A percentile compares a stretch with the other conserved stretches of the same genome.
Evolutionary conservation across 2,329 filamentous ascomycete genomes (phyloP).

Genomic region (Phaeosphaeriaceae sp.): DNA sequence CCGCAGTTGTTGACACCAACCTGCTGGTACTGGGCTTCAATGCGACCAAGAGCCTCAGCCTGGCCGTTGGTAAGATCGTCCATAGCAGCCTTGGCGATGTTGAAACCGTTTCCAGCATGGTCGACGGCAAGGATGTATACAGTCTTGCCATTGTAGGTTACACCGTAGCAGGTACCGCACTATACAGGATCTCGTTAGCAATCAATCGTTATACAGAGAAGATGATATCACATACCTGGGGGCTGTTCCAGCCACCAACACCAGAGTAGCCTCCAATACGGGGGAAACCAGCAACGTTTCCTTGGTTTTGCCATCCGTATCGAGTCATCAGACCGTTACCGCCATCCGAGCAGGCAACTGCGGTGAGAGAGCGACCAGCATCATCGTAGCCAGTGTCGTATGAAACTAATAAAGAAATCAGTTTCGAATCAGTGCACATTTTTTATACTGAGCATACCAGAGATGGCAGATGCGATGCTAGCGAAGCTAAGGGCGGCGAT

Average conservation of each 20-base stretch:
- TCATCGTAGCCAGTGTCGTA: conserved; percentile 77
- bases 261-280: conserved; percentile 58
- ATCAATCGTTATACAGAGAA: neutral
- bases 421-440: neutral
- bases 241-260: conserved; percentile 54
- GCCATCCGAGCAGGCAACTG: conserved; percentile 72
- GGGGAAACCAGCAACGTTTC: conserved; percentile 55
- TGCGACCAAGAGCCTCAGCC: conserved; percentile 53
- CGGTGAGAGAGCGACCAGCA: conserved; percentile 58
- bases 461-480: conserved; percentile 42
- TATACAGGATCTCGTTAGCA: conserved; percentile 28
- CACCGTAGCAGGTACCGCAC: conserved; percentile 61
- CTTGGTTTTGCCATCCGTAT: conserved; percentile 63
- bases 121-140: conserved; percentile 60
- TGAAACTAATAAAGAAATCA: conserved; percentile 57
- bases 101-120: conserved; percentile 55
- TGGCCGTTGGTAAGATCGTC: conserved; percentile 56
- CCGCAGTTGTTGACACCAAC: conserved; percentile 48
- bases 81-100: conserved; percentile 57
- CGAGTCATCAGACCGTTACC: conserved; percentile 68
- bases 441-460: conserved; percentile 22
- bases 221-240: conserved; percentile 27
- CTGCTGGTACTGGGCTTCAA: conserved; percentile 50
- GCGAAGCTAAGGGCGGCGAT: conserved; percentile 34
- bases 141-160: conserved; percentile 56